Evolutionary conservation across 2,329 filamentous ascomycete species (phyloP), one percentile per base, ranked within the genome.

Genomic region (Trichoderma sp.): DNA sequence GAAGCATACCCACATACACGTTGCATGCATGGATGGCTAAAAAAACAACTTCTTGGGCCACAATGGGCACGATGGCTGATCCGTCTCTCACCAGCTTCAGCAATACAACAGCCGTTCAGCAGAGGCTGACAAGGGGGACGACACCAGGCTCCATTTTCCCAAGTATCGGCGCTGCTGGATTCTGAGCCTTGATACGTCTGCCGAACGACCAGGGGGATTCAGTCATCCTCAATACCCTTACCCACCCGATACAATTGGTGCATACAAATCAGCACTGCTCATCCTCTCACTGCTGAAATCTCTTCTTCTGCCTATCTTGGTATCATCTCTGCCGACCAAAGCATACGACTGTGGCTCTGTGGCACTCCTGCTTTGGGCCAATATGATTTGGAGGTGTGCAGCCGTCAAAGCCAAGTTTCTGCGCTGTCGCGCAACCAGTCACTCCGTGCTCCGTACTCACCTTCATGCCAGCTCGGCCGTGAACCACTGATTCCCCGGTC

Each of bases 161-260:
- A 32, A 18, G 30, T 56, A 39, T 47, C 30, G 36, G 43, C 32
- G 57, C 18, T 28, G 58, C 18, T 56, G 24, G 24, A 26, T 26
- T 61, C 28, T 34, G 51, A 67, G 53, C n/a, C 58, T 43, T 67
- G 62, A 56, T 57, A 51, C 57, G 65, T 61, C 58, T 62, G 32
- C 64, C 57, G 34, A 30, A n/a, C 47, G 69, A 34, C 57, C 64
- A 72, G 71, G 71, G 60, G 60, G n/a, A 30, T 21, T 60, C 24
- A 26, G 32, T 57, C 47, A 24, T 60, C 26, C 12, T 6, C 65
- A 56, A 53, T 72, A 60, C 60, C 71, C 71, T 72, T 72, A 65
- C 61, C 70, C 53, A 70, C 39, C 57, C 24, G 57, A 62, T 70
- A 57, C 58, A 58, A 70, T 69, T 63, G 71, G 65, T 61, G 53